phyloP scores from a whole-genome alignment of 1,284 basidiomycete genomes.

The Puccinia sorghi region DNA sequence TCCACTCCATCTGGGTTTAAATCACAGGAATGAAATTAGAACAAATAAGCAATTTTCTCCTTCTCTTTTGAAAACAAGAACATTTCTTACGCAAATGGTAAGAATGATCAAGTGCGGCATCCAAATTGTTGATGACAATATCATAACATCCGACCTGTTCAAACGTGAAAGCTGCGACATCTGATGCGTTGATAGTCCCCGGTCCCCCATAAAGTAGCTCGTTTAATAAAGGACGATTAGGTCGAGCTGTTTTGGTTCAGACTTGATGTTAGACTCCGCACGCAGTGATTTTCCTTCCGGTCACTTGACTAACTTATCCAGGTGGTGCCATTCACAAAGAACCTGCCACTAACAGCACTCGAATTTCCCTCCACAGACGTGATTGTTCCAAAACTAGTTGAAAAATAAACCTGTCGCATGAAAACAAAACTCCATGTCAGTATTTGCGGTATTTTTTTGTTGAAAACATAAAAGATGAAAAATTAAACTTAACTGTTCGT shows the following conservation, averaged over 20 bases:
- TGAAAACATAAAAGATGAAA: background rate
- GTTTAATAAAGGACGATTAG: constrained; percentile 27
- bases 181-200: constrained; percentile 26
- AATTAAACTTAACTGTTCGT: constrained; percentile 10
- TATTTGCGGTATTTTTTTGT: background rate
- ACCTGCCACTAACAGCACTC: constrained; percentile 8
- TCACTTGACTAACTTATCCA: constrained; percentile 39
- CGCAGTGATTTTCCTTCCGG: background rate
- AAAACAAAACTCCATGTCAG: background rate
- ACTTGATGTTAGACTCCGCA: background rate
- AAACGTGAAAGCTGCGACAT: constrained; percentile 37
- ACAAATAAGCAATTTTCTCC: background rate
- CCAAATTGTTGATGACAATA: constrained; percentile 58
- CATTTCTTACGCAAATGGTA: constrained; percentile 56
- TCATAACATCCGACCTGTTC: constrained; percentile 37
- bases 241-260: constrained; percentile 12
- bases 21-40: background rate
- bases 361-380: constrained; percentile 11
- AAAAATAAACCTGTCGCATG: constrained; percentile 24
- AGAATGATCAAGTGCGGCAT: constrained; percentile 57
- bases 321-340: constrained; percentile 38
- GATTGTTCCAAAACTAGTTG: constrained; percentile 25
- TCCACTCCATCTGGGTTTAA: constrained; percentile 18
- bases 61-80: background rate
- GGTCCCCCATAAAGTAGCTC: constrained; percentile 32